A percentile compares a stretch with the other conserved stretches of the same genome.
phyloP scores from a whole-genome alignment of 352 stramenopile species.

The Phytophthora hybrid region DNA sequence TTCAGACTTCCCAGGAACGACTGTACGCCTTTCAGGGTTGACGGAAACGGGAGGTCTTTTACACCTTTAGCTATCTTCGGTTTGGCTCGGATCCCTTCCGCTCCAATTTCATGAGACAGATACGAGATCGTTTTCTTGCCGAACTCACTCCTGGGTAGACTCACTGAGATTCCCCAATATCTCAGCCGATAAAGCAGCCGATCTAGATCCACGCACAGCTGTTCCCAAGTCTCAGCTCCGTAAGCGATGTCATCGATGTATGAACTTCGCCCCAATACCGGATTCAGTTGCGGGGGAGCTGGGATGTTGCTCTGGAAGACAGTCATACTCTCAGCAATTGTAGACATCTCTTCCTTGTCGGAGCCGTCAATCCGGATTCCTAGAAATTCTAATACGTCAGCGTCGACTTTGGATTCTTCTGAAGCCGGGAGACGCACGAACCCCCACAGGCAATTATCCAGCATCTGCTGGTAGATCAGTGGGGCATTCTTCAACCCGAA shows the following conservation, averaged over 20 bases:
- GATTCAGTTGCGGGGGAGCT: not conserved
- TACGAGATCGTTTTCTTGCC: not conserved
- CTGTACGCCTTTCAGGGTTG: not conserved
- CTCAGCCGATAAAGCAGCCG: not conserved
- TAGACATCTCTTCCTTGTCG: too few relatives aligned
- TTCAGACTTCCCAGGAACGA: not conserved
- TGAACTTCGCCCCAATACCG: not conserved
- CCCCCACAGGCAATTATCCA: not conserved
- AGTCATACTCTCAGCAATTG: not conserved
- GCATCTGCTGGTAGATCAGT: not conserved
- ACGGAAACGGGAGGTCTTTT: not conserved
- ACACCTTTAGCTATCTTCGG: not conserved
- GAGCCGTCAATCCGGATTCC: not conserved
- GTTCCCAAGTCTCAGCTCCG: not conserved
- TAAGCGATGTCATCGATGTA: slow-evolving; percentile 6
- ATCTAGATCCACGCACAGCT: not conserved
- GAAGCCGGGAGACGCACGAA: not conserved
- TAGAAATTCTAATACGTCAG: not conserved
- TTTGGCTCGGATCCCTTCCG: not conserved
- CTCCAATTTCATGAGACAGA: not conserved
- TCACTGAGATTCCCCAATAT: slow-evolving; percentile 1
- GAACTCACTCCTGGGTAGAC: not conserved
- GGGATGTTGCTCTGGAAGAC: not conserved
- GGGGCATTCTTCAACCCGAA: not conserved
- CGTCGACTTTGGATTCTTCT: not conserved